Percentiles rank a stretch among this genome's conserved stretches.
phyloP scores from a whole-genome alignment of 2,329 filamentous ascomycete species.

The Hypomyces rosellus region DNA sequence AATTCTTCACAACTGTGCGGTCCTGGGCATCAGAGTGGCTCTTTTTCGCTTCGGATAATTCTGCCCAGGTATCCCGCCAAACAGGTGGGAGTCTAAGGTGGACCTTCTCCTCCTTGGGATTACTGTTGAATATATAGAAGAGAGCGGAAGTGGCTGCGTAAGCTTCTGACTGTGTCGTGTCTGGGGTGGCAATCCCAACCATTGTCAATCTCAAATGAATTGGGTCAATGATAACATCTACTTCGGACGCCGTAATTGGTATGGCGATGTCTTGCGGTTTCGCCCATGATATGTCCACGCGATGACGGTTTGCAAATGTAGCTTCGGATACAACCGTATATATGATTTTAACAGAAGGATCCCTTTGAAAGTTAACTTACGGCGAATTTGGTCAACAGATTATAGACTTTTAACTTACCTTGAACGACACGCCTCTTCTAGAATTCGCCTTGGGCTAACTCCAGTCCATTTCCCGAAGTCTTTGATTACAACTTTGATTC shows the following conservation, averaged over 20 bases:
- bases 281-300: slow-evolving; percentile 70
- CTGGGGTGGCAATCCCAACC: slow-evolving; percentile 65
- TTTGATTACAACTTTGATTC: slow-evolving; percentile 56
- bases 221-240: slow-evolving; percentile 41
- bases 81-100: slow-evolving; percentile 68
- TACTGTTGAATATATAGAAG: slow-evolving; percentile 73
- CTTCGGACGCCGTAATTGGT: slow-evolving; percentile 26
- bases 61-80: slow-evolving; percentile 82
- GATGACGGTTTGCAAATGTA: slow-evolving; percentile 69
- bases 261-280: slow-evolving; percentile 56
- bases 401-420: slow-evolving; percentile 42
- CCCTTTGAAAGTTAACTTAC: slow-evolving; percentile 40
- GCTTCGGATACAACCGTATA: slow-evolving; percentile 67
- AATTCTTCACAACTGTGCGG: slow-evolving; percentile 57
- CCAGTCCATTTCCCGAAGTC: slow-evolving; percentile 84
- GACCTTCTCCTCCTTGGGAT: slow-evolving; percentile 78
- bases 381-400: not conserved
- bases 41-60: slow-evolving; percentile 67
- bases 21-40: slow-evolving; percentile 64
- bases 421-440: slow-evolving; percentile 84
- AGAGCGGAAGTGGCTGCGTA: slow-evolving; percentile 77
- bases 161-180: slow-evolving; percentile 75
- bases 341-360: slow-evolving; percentile 59
- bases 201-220: slow-evolving; percentile 64
- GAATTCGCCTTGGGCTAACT: slow-evolving; percentile 63